Percentiles rank a stretch among this genome's conserved stretches.
Evolutionary conservation across 352 stramenopile species (phyloP).

Genomic region (Pythium monospermum): DNA sequence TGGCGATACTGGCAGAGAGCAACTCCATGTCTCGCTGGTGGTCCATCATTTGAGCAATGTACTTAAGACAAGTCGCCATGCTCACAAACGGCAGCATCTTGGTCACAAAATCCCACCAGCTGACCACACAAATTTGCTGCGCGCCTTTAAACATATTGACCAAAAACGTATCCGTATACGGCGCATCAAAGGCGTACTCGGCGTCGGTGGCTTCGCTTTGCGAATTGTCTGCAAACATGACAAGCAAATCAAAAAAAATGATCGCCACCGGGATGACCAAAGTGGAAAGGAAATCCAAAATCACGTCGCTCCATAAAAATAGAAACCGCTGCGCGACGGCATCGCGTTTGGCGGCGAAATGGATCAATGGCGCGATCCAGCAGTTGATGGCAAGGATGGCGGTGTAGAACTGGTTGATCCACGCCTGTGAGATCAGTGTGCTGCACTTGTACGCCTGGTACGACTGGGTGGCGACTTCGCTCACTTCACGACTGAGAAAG

Average conservation of each 20-base stretch:
- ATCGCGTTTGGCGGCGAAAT: background rate
- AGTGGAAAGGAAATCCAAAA: constrained; percentile 7
- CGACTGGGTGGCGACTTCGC: constrained; percentile 10
- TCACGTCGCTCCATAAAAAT: constrained; percentile 7
- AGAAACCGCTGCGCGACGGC: constrained; percentile 3
- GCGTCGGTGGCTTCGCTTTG: background rate
- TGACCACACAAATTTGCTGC: constrained; percentile 12
- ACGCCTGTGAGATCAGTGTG: constrained; percentile 7
- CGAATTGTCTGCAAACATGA: background rate
- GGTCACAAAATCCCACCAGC: constrained; percentile 9
- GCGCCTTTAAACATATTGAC: constrained; percentile 10
- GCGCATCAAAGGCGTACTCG: constrained; percentile 12
- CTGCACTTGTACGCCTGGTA: constrained; percentile 20
- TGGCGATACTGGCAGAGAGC: background rate
- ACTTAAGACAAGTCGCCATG: constrained; percentile 8
- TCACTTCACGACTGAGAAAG: constrained; percentile 10
- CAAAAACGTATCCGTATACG: constrained; percentile 12
- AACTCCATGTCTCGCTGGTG: background rate
- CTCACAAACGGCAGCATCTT: constrained; percentile 17
- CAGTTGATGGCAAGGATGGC: constrained; percentile 9
- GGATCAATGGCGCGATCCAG: constrained; percentile 12
- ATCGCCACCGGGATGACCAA: constrained; percentile 10
- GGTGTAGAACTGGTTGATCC: constrained; percentile 15
- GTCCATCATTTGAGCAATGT: constrained; percentile 2
- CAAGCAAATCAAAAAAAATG: constrained; percentile 1